Evolutionary conservation across 1,284 basidiomycete genomes (phyloP), one percentile per base, ranked within the genome.

Genomic region (Coniferiporia weirii): DNA sequence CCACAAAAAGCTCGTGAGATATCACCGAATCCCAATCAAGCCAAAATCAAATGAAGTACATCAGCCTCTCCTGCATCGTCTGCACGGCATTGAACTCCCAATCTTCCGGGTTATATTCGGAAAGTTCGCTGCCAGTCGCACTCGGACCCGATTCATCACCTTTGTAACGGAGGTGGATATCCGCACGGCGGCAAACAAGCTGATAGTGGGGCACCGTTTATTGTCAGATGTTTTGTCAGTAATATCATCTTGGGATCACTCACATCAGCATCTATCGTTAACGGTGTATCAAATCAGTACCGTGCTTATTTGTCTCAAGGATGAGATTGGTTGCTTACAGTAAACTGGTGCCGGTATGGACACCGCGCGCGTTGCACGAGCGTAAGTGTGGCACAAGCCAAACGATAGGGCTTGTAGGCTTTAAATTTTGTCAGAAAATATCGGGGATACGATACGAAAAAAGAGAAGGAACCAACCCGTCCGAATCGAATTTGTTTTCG

Each of bases 361-460:
- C 4, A 76, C 73, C 3, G 73, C 69, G 34, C 73, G 68, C 8
- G 72, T 74, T 20, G 69, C 67, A 17, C 72, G 64, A 1, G 70
- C 68, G 62, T 73, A 75, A 27, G 69, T 64, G 56, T 72, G 73
- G 57, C 71, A 72, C 44, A 75, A 64, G 40, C 69, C 65, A 64
- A 70, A 73, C 17, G 71, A 68, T 3, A 76, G 62, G 46, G 67
- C 63, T 50, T 70, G 66, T n/a, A 71, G 57, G 1, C 59, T 63
- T 7, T 3, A 15, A 3, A 40, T 2, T 40, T 40, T 2, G 38
- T 12, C 2, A 12, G 15, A 34, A 10, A 53, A 45, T 35, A 12
- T 20, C 4, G 15, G 27, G 13, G 15, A 13, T 10, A 34, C 9
- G 12, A 15, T 27, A 48, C 27, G 17, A 46, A 9, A 17, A 17